phyloP scores from a whole-genome alignment of 2,329 filamentous ascomycete genomes.

The Mycosphaerella arachidis region DNA sequence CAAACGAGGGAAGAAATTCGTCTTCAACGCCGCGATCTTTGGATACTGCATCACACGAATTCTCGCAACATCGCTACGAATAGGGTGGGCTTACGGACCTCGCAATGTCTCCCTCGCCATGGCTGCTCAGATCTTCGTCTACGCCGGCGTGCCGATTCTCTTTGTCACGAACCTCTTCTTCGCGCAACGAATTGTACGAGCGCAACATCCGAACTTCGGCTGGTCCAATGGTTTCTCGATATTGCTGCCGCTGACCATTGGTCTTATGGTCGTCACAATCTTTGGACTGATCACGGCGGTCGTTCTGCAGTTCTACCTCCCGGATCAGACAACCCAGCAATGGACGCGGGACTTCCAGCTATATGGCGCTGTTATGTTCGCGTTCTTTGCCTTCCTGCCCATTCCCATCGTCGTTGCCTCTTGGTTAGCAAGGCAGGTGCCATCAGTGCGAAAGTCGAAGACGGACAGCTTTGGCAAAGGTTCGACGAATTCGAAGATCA shows the following conservation, averaged over 20 bases:
- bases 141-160: conserved; percentile 68
- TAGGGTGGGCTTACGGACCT: conserved; percentile 50
- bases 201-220: conserved; percentile 65
- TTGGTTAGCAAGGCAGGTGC: conserved; percentile 41
- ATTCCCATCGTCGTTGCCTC: conserved; percentile 52
- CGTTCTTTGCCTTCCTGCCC: conserved; percentile 63
- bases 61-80: conserved; percentile 46
- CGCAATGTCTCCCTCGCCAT: conserved; percentile 42
- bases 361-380: conserved; percentile 58
- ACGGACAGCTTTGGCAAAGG: conserved; percentile 64
- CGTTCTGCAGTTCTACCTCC: conserved; percentile 64
- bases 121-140: conserved; percentile 64
- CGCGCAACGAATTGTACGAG: conserved; percentile 68
- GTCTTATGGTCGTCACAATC: conserved; percentile 55
- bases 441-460: conserved; percentile 16
- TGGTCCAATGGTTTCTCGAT: conserved; percentile 56
- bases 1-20: conserved; percentile 52
- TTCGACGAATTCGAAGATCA: conserved; percentile 61
- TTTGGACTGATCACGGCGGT: conserved; percentile 62
- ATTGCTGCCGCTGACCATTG: conserved; percentile 56
- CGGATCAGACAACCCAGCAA: conserved; percentile 45
- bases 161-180: conserved; percentile 77
- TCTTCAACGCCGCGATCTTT: conserved; percentile 55
- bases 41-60: conserved; percentile 50
- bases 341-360: conserved; percentile 62